Evolutionary conservation across 805 yeast species (phyloP).

Genomic region (Starmerella stellata): DNA sequence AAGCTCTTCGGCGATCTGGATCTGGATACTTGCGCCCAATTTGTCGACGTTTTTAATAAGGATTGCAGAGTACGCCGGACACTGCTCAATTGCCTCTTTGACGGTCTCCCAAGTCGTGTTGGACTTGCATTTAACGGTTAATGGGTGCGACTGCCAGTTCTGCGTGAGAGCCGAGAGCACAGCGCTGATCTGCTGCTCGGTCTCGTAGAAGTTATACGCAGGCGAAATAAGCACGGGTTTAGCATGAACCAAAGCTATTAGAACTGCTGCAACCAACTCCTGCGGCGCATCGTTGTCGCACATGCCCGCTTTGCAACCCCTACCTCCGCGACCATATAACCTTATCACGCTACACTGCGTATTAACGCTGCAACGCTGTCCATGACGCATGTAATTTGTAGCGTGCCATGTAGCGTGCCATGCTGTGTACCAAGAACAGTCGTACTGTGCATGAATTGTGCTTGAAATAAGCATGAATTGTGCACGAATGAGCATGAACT

Average conservation of each 20-base stretch:
- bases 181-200: constrained; percentile 4
- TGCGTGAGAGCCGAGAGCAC: constrained; percentile 2
- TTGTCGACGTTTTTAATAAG: constrained; percentile 6
- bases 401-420: too few species aligned
- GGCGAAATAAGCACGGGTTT: constrained; percentile 8
- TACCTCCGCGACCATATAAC: too few species aligned
- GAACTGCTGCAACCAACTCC: constrained; percentile 10
- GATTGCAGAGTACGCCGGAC: neutral
- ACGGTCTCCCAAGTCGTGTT: constrained; percentile 6
- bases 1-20: constrained; percentile 9
- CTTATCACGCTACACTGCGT: too few species aligned
- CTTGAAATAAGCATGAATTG: too few species aligned
- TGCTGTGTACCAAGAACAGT: too few species aligned
- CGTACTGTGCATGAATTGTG: too few species aligned
- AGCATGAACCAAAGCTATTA: constrained; percentile 4
- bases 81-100: neutral
- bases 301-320: neutral
- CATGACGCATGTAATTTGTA: too few species aligned
- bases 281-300: constrained; percentile 9
- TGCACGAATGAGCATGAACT: too few species aligned
- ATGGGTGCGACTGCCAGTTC: neutral
- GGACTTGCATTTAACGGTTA: constrained; percentile 4
- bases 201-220: neutral
- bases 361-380: too few species aligned
- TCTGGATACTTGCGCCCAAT: constrained; percentile 5